Conservation (phyloP, 148 eudicot genomes). For the Dianthus caryophyllus region DNA sequence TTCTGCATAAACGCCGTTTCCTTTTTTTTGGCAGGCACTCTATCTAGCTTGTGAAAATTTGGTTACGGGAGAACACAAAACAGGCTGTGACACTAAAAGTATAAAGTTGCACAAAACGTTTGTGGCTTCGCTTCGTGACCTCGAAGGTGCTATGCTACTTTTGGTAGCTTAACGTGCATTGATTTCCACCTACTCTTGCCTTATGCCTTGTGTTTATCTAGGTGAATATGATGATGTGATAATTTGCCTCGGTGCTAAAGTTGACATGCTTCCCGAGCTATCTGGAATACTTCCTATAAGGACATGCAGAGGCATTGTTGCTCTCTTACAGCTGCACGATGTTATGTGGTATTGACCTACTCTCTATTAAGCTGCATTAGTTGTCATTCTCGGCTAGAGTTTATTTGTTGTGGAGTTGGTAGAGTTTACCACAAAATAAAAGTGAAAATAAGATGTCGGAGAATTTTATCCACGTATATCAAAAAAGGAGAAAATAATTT, state of each 20-base stretch:
- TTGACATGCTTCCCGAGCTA: slow-evolving; percentile 71
- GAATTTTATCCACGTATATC: no score
- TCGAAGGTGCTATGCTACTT: slow-evolving; percentile 45
- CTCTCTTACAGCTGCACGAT: slow-evolving; percentile 64
- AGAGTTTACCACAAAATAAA: no score
- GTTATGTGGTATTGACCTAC: slow-evolving; percentile 39
- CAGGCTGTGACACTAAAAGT: slow-evolving; percentile 33
- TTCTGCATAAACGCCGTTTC: slow-evolving; percentile 2
- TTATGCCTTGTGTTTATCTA: slow-evolving; percentile 30
- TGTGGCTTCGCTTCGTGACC: slow-evolving; percentile 48
- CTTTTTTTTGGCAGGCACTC: slow-evolving; percentile 50
- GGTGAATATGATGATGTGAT: slow-evolving; percentile 76
- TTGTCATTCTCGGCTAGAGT: no score
- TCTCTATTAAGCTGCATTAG: no score
- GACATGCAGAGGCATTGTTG: slow-evolving; percentile 85
- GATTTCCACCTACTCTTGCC: slow-evolving; percentile 8
- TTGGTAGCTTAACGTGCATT: slow-evolving; percentile 6
- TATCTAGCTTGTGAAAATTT: slow-evolving; percentile 64
- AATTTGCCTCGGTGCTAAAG: slow-evolving; percentile 84
- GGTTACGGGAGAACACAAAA: slow-evolving; percentile 32
- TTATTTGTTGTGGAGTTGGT: no score
- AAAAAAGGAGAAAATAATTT: no score
- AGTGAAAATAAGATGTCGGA: no score
- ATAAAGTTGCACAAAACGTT: slow-evolving; percentile 46
- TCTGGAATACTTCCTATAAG: slow-evolving; percentile 80